These are phyloP conservation scores for Serendipita sp. DNA, from an alignment of 768 basidiomycete species.

Conservation along the genomic window DNA sequence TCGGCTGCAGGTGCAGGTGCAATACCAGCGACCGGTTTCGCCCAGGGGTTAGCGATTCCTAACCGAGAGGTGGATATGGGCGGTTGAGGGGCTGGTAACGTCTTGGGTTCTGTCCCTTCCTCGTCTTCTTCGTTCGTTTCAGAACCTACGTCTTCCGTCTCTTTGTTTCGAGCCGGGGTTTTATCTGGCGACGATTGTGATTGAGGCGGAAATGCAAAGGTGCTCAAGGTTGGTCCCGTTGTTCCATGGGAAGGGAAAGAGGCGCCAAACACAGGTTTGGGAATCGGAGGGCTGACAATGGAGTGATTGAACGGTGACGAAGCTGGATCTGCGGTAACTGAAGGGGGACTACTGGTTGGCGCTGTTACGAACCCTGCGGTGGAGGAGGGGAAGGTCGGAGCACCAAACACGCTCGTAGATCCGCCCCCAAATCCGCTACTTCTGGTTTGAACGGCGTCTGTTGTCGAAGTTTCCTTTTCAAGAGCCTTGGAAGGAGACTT, in stretches of 20 bases:
- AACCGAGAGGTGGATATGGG: neutral
- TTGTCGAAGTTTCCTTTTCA: too few species aligned
- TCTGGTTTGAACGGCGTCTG: too few species aligned
- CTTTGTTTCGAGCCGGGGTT: neutral
- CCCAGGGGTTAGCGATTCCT: conserved; percentile 1
- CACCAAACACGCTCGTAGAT: too few species aligned
- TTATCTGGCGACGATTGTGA: neutral
- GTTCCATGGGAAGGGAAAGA: neutral
- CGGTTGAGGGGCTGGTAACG: neutral
- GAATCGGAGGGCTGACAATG: too few species aligned
- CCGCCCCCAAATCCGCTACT: too few species aligned
- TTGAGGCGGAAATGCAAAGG: neutral
- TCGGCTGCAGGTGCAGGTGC: neutral
- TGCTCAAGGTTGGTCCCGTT: neutral
- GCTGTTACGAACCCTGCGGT: too few species aligned
- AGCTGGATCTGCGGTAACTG: too few species aligned
- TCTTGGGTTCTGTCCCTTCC: neutral
- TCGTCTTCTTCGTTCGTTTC: neutral
- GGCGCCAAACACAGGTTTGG: too few species aligned
- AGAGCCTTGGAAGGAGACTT: too few species aligned
- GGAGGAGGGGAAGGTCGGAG: too few species aligned
- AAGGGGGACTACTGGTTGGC: too few species aligned
- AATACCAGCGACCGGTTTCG: neutral
- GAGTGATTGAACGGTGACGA: too few species aligned
- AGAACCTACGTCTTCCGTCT: neutral